Percentiles rank a stretch among this genome's conserved stretches.
phyloP scores from a whole-genome alignment of 495 filamentous ascomycete genomes.

The Oidiodendron maius region DNA sequence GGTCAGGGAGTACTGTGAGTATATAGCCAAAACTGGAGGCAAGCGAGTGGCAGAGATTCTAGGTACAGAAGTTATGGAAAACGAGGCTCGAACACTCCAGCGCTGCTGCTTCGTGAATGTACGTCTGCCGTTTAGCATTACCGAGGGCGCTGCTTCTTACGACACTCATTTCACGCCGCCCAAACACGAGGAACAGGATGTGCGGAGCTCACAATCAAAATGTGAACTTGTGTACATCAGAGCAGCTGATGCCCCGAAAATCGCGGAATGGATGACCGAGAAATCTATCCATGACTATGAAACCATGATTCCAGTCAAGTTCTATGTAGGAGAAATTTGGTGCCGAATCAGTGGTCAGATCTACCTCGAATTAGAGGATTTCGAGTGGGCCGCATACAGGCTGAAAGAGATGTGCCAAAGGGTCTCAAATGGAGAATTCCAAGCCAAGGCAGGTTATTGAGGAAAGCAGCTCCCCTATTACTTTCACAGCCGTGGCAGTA shows the following conservation, averaged over 20 bases:
- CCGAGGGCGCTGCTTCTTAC: not conserved
- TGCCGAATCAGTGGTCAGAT: constrained; percentile 70
- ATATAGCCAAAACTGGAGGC: constrained; percentile 55
- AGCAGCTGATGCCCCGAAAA: not conserved
- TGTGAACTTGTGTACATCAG: not conserved
- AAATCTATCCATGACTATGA: constrained; percentile 52
- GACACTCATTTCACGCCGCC: not conserved
- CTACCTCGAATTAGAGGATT: constrained; percentile 72
- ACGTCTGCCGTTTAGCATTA: constrained; percentile 8
- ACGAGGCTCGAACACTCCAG: constrained; percentile 26
- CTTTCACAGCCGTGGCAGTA: too few relatives aligned
- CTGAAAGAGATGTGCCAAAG: constrained; percentile 57
- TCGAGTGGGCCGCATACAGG: constrained; percentile 59
- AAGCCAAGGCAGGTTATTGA: too few relatives aligned
- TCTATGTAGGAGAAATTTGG: constrained; percentile 58
- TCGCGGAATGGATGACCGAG: constrained; percentile 53
- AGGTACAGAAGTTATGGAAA: constrained; percentile 66
- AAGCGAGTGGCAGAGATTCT: constrained; percentile 50
- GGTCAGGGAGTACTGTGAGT: constrained; percentile 52
- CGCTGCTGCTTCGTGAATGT: constrained; percentile 11
- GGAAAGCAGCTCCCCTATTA: too few relatives aligned
- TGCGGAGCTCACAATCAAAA: not conserved
- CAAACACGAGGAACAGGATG: not conserved
- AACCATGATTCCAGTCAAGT: constrained; percentile 62
- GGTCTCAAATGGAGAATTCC: constrained; percentile 48